A percentile compares a stretch with the other conserved stretches of the same genome.
These are phyloP conservation scores for Lagenidium sp. DNA, from an alignment of 352 stramenopile genomes.

Conservation along the genomic window DNA sequence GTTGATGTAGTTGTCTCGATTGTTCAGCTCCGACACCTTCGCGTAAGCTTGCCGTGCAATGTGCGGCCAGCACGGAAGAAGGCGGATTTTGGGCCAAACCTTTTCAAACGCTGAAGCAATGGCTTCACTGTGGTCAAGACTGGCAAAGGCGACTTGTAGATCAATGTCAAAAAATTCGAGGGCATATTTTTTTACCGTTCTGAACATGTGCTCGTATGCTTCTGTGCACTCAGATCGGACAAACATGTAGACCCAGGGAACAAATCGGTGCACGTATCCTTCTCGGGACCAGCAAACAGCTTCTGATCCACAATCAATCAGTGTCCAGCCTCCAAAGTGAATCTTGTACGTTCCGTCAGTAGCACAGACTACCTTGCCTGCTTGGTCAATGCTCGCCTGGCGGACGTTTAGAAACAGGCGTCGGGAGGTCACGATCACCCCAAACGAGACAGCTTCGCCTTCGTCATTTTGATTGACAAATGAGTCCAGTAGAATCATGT, in stretches of 20 bases:
- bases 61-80: constrained; percentile 5
- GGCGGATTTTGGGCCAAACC: background rate
- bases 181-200: too few species aligned
- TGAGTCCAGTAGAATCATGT: background rate
- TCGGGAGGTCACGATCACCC: background rate
- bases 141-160: background rate
- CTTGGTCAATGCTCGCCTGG: background rate
- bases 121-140: constrained; percentile 5
- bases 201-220: background rate
- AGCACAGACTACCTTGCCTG: background rate
- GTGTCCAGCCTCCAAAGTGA: background rate
- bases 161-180: constrained; percentile 1
- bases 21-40: background rate
- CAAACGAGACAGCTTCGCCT: background rate
- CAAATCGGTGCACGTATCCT: background rate
- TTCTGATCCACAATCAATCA: background rate
- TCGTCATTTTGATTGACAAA: background rate
- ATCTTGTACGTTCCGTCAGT: background rate
- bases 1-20: background rate
- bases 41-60: background rate
- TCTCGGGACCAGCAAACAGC: background rate
- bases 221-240: background rate
- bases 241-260: background rate
- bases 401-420: background rate
- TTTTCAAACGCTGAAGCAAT: constrained; percentile 2